A percentile compares a stretch with the other conserved stretches of the same genome.
Conservation (phyloP, 768 basidiomycete species). For the Mycena latifolia region DNA sequence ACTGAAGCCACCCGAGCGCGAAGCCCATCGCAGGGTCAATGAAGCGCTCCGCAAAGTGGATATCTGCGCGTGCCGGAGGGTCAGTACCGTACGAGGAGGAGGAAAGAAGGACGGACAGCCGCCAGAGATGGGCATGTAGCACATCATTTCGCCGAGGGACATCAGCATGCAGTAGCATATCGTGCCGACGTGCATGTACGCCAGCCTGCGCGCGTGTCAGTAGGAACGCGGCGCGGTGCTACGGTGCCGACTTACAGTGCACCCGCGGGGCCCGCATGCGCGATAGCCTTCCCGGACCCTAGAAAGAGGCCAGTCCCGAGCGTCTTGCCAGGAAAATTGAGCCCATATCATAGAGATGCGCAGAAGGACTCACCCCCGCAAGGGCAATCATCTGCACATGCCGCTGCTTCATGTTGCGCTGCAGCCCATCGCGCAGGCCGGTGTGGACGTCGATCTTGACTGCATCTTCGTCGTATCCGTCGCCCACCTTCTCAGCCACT, state of each 20-base stretch:
- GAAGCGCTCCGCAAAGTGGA: slow-evolving; percentile 63
- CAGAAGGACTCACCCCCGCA: slow-evolving; percentile 14
- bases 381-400: slow-evolving; percentile 33
- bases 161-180: slow-evolving; percentile 48
- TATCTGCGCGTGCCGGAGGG: slow-evolving; percentile 54
- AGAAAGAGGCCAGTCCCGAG: slow-evolving; percentile 71
- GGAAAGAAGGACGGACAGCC: slow-evolving; percentile 16
- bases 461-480: slow-evolving; percentile 10
- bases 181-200: slow-evolving; percentile 57
- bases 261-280: slow-evolving; percentile 67
- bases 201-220: slow-evolving; percentile 42
- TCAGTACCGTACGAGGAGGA: too few species aligned
- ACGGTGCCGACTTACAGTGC: slow-evolving; percentile 40
- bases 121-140: slow-evolving; percentile 35
- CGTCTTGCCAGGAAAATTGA: slow-evolving; percentile 47
- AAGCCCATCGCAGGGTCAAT: slow-evolving; percentile 63
- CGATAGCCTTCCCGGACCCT: slow-evolving; percentile 61
- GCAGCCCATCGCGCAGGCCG: slow-evolving; percentile 26
- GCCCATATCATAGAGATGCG: slow-evolving; percentile 33
- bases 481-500: too few species aligned
- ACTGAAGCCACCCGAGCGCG: slow-evolving; percentile 54
- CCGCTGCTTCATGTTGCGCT: slow-evolving; percentile 32
- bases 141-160: slow-evolving; percentile 54
- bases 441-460: slow-evolving; percentile 31
- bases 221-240: too few species aligned